These are phyloP conservation scores for Talaromyces funiculosus DNA, from an alignment of 2,329 filamentous ascomycete species.

Conservation along the genomic window DNA sequence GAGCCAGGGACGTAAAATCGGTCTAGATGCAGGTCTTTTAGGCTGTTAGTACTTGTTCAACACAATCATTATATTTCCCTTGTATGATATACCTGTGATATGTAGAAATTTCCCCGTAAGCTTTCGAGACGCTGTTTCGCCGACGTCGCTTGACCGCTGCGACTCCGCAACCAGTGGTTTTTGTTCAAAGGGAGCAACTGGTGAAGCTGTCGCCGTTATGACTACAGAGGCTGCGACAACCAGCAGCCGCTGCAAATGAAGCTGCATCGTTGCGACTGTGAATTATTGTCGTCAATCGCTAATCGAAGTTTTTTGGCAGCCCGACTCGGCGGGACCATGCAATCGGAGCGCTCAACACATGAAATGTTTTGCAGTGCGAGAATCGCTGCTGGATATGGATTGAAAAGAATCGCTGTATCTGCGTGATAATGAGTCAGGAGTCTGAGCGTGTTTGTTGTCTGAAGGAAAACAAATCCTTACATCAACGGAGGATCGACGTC, in stretches of 20 bases:
- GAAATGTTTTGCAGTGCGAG: background rate
- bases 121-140: constrained; percentile 13
- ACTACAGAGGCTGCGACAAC: background rate
- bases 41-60: background rate
- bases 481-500: background rate
- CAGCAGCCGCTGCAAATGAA: background rate
- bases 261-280: background rate
- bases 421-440: background rate
- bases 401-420: too few relatives aligned
- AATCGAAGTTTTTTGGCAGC: background rate
- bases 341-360: background rate
- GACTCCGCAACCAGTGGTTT: background rate
- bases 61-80: background rate
- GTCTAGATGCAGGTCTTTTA: constrained; percentile 83
- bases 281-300: background rate
- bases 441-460: background rate
- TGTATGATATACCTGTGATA: constrained; percentile 27
- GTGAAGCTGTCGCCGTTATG: background rate
- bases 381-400: background rate
- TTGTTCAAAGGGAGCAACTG: constrained; percentile 4
- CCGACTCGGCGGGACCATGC: constrained; percentile 6
- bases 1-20: constrained; percentile 75
- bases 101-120: constrained; percentile 33
- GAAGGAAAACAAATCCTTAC: background rate
- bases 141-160: background rate